Evolutionary conservation across 306 rosid species (phyloP).

Genomic region (Abrus precatorius): DNA sequence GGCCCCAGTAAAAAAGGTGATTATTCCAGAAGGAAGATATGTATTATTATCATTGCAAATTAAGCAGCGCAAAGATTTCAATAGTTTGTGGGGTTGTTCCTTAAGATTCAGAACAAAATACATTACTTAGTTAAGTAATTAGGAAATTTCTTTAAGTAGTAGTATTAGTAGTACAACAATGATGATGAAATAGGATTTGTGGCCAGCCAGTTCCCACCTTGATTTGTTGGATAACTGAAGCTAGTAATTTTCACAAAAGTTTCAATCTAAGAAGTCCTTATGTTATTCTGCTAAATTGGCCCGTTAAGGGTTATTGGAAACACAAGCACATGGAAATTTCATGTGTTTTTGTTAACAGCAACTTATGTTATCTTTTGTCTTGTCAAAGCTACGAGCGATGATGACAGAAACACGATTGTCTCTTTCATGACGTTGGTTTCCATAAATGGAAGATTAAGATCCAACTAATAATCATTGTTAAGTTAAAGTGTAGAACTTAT

Average conservation of each 20-base stretch:
- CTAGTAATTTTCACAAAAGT: constrained; percentile 51
- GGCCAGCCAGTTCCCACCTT: constrained; percentile 64
- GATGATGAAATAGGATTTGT: constrained; percentile 52
- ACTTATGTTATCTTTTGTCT: constrained; percentile 65
- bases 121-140: constrained; percentile 28
- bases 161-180: constrained; percentile 22
- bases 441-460: constrained; percentile 70
- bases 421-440: constrained; percentile 65
- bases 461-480: constrained; percentile 55
- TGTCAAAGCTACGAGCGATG: constrained; percentile 61
- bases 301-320: constrained; percentile 68
- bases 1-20: constrained; percentile 29
- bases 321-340: constrained; percentile 88
- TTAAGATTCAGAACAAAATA: constrained; percentile 14
- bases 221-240: constrained; percentile 55
- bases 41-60: constrained; percentile 16
- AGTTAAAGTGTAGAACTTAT: constrained; percentile 34
- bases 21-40: constrained; percentile 26
- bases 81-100: constrained; percentile 11
- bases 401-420: constrained; percentile 68
- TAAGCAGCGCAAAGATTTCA: constrained; percentile 1
- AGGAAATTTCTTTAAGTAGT: constrained; percentile 26
- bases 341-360: constrained; percentile 63
- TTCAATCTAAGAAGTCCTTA: constrained; percentile 64
- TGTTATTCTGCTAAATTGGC: constrained; percentile 65